These are phyloP conservation scores for Aspergillus caelatus DNA, from an alignment of 2,329 filamentous ascomycete genomes.

Conservation along the genomic window DNA sequence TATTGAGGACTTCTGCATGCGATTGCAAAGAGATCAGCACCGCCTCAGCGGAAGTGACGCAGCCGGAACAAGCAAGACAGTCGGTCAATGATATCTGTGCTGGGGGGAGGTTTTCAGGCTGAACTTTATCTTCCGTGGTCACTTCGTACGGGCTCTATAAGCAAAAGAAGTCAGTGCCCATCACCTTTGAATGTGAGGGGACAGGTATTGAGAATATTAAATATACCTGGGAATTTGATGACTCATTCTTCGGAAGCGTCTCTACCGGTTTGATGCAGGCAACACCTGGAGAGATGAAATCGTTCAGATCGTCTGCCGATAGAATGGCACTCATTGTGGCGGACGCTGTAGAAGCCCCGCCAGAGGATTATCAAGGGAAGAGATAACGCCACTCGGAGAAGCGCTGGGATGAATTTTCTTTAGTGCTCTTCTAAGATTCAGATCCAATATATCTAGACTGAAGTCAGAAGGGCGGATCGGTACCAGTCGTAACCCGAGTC, in stretches of 20 bases:
- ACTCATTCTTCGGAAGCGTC: conserved; percentile 71
- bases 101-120: conserved; percentile 62
- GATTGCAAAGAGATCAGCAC: conserved; percentile 95
- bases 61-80: conserved; percentile 95
- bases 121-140: conserved; percentile 82
- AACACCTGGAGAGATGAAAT: conserved; percentile 97
- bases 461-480: neutral
- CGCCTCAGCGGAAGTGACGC: conserved; percentile 95
- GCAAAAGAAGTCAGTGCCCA: conserved; percentile 24
- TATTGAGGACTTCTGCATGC: conserved; percentile 84
- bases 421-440: neutral
- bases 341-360: conserved; percentile 19
- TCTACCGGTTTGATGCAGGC: conserved; percentile 98
- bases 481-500: neutral
- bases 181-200: conserved; percentile 8
- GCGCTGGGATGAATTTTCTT: neutral
- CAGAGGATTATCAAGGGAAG: conserved; percentile 11
- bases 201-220: conserved; percentile 1
- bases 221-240: conserved; percentile 51
- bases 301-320: conserved; percentile 94
- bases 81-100: conserved; percentile 96
- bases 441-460: neutral
- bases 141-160: conserved; percentile 73
- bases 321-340: conserved; percentile 90
- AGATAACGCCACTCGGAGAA: conserved; percentile 7